Conservation (phyloP, 2,329 filamentous ascomycete species). For the Tolypocladium paradoxum region DNA sequence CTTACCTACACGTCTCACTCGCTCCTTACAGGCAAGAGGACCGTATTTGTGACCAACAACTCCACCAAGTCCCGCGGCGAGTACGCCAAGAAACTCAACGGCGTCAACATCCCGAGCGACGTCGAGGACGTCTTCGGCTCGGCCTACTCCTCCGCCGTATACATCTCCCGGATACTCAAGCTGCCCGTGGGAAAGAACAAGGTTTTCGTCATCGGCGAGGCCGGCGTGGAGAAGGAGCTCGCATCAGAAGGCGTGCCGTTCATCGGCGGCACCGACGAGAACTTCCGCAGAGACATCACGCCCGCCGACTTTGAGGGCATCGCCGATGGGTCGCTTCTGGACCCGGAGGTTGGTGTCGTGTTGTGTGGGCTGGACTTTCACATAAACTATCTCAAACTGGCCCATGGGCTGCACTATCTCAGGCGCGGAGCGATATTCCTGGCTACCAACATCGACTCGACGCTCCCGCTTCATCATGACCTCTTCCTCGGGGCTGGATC, state of each 20-base stretch:
- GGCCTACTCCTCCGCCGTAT: slow-evolving; percentile 88
- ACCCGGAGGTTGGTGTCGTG: slow-evolving; percentile 82
- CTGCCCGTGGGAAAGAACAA: slow-evolving; percentile 74
- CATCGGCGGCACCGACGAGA: slow-evolving; percentile 77
- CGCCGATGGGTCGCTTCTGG: slow-evolving; percentile 63
- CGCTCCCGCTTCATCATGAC: slow-evolving; percentile 67
- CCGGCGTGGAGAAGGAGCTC: slow-evolving; percentile 83
- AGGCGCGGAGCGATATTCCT: slow-evolving; percentile 73
- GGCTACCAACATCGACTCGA: slow-evolving; percentile 88
- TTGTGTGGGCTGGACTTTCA: slow-evolving; percentile 89
- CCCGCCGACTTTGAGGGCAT: slow-evolving; percentile 72
- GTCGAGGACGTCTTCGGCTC: slow-evolving; percentile 93
- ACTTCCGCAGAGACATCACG: slow-evolving; percentile 65
- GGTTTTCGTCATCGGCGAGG: slow-evolving; percentile 87
- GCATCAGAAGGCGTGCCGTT: slow-evolving; percentile 66
- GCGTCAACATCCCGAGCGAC: slow-evolving; percentile 66
- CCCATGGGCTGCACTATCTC: slow-evolving; percentile 78
- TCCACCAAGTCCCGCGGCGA: slow-evolving; percentile 90
- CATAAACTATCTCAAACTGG: slow-evolving; percentile 87
- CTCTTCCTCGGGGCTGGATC: slow-evolving; percentile 90
- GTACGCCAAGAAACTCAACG: slow-evolving; percentile 84
- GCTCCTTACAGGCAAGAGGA: slow-evolving; percentile 59
- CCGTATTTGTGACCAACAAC: slow-evolving; percentile 98
- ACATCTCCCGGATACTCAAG: slow-evolving; percentile 85
- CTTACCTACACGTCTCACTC: neutral